Percentiles rank a stretch among this genome's conserved stretches.
Conservation (phyloP, 2,329 filamentous ascomycete species). For the Dactylellina cionopaga region DNA sequence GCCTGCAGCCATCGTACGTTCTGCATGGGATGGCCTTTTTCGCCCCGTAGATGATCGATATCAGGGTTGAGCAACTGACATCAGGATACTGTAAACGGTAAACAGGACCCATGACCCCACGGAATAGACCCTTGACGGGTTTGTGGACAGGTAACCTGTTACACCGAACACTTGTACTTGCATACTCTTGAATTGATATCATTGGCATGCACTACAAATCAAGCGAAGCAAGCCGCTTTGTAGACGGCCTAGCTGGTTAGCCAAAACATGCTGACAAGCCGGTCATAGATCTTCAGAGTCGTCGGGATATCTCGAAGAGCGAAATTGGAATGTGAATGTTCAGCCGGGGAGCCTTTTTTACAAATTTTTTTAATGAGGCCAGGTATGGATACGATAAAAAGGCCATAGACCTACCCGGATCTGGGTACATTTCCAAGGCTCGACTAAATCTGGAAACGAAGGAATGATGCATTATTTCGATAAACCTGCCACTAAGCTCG, state of each 20-base stretch:
- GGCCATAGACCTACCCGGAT: conserved; percentile 31
- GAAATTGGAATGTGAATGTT: background rate
- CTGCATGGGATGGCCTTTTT: background rate
- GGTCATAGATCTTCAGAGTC: conserved; percentile 1
- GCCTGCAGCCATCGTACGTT: conserved; percentile 15
- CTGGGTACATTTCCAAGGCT: background rate
- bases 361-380: conserved; percentile 21
- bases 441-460: conserved; percentile 32
- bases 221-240: no score
- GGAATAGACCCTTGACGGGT: background rate
- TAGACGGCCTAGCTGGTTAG: background rate
- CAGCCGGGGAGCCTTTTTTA: no score
- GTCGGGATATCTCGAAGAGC: conserved; percentile 5
- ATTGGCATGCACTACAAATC: no score
- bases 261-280: background rate
- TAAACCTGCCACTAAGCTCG: conserved; percentile 20
- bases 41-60: conserved; percentile 14
- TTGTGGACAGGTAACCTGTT: background rate
- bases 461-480: conserved; percentile 33
- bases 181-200: no score
- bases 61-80: conserved; percentile 8
- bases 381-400: no score
- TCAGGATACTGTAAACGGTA: conserved; percentile 31
- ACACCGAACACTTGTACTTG: background rate
- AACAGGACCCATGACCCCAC: conserved; percentile 13